phyloP scores from a whole-genome alignment of 73 alveolate species.

The Paraurostyla sp. region DNA sequence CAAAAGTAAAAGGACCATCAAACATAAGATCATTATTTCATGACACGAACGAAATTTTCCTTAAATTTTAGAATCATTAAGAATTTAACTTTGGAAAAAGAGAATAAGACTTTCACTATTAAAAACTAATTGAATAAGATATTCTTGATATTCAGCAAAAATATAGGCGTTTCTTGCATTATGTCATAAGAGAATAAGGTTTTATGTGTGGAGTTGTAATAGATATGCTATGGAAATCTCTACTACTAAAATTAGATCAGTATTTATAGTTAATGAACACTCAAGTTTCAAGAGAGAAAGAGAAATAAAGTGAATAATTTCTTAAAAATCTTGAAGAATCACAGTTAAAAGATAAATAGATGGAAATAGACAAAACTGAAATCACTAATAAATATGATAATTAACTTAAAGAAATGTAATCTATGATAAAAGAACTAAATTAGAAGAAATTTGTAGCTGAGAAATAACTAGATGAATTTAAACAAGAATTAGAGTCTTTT shows the following conservation, averaged over 20 bases:
- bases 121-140: slow-evolving; percentile 2
- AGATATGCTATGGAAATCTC: slow-evolving; percentile 47
- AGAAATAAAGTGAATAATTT: slow-evolving; percentile 10
- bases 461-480: slow-evolving; percentile 25
- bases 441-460: not conserved
- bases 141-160: not conserved
- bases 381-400: not conserved
- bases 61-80: not conserved
- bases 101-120: slow-evolving; percentile 6
- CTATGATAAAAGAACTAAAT: not conserved
- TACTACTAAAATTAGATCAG: not conserved
- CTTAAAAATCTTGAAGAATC: not conserved
- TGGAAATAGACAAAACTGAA: not conserved
- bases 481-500: slow-evolving; percentile 2
- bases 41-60: slow-evolving; percentile 8
- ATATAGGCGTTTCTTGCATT: slow-evolving; percentile 12
- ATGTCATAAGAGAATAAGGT: slow-evolving; percentile 20
- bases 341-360: not conserved
- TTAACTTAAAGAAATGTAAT: not conserved
- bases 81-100: not conserved
- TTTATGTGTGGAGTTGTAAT: slow-evolving; percentile 40
- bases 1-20: slow-evolving; percentile 15
- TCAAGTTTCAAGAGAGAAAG: not conserved
- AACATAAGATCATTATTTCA: slow-evolving; percentile 29
- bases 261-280: not conserved